These are phyloP conservation scores for Komagataea norvegica DNA, from an alignment of 1,139 yeast species.

Conservation along the genomic window DNA sequence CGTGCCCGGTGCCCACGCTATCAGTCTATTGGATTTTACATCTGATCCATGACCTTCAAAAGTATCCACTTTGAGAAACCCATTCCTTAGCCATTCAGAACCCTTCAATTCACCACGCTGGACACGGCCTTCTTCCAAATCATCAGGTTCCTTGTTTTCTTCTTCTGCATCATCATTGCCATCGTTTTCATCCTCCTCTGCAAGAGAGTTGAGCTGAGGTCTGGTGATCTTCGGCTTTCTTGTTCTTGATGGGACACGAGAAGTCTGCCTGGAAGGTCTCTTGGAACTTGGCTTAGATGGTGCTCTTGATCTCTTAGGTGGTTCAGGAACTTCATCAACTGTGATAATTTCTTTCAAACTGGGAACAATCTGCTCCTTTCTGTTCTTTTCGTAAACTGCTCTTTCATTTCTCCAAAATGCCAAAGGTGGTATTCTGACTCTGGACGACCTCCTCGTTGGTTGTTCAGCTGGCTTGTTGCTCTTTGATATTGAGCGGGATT, in stretches of 20 bases:
- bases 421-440: constrained; percentile 67
- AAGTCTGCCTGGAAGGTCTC: constrained; percentile 10
- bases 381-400: constrained; percentile 55
- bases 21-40: constrained; percentile 38
- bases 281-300: constrained; percentile 2
- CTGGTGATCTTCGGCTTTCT: constrained; percentile 1
- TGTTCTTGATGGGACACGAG: constrained; percentile 3
- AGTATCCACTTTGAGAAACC: constrained; percentile 46
- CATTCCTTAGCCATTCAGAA: constrained; percentile 52
- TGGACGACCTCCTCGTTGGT: constrained; percentile 46
- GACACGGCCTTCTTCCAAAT: constrained; percentile 19
- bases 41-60: constrained; percentile 50
- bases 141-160: constrained; percentile 27
- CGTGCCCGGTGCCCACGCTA: constrained; percentile 71
- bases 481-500: constrained; percentile 19
- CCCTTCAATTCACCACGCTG: constrained; percentile 38
- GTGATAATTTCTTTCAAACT: constrained; percentile 57
- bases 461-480: constrained; percentile 12
- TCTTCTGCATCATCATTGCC: constrained; percentile 2
- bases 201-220: constrained; percentile 8
- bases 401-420: constrained; percentile 86
- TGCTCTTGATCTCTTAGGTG: constrained; percentile 3
- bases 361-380: constrained; percentile 45
- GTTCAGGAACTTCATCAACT: constrained; percentile 32
- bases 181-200: constrained; percentile 10